Base-by-base conservation (phyloP, 2,329 filamentous ascomycete genomes). In the Cucurbitaria berberidis region DNA sequence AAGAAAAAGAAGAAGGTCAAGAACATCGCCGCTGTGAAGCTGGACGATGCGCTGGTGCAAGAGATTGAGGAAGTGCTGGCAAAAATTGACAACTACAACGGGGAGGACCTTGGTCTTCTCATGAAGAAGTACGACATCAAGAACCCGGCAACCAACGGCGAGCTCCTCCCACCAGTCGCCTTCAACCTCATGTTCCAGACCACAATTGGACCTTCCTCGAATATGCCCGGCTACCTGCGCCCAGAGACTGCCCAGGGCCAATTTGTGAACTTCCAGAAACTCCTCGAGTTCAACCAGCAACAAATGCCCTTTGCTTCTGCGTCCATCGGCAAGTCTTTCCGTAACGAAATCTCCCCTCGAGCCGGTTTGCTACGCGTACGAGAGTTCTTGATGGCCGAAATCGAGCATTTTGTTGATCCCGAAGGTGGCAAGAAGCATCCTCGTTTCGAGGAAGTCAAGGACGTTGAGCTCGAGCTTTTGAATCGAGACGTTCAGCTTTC, bases 111-210 rank as follows among this genome's bases (percentile, higher is more conserved):
- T 55, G 93, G 91, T 55, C 81, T 88, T 69, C 84, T 99, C 53
- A 97, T 99, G 80, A 70, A 72, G 57, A 96, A 96, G 81, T 89
- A 95, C 77, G 87, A 96, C 63, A 89, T 99, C 76, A 90, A 86
- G 78, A 96, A 96, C 78, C 93, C 93, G 24, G 83, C 84, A 45
- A 96, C 89, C 64, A 89, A 87, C 64, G 85, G 86, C 57, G 85
- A 90, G 66, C 87, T 96, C 32, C 84, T 86, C 24, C 88, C 89
- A 26, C 95, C 95, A 3, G 89, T 96, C 45, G 83, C 91, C 36
- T 97, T 98, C 85, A 99, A 99, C 80, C 87, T 99, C 70, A 99
- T 99, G 95, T 99, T 98, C 83, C 89, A 93, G 77, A 97, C 93
- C 36, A 83, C 90, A 30, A 98, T 99, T 73, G 95, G 95, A 57